Percentiles rank a stretch among this genome's conserved stretches.
phyloP scores from a whole-genome alignment of 2,329 filamentous ascomycete genomes.

The Alternaria novae-zelandiae region DNA sequence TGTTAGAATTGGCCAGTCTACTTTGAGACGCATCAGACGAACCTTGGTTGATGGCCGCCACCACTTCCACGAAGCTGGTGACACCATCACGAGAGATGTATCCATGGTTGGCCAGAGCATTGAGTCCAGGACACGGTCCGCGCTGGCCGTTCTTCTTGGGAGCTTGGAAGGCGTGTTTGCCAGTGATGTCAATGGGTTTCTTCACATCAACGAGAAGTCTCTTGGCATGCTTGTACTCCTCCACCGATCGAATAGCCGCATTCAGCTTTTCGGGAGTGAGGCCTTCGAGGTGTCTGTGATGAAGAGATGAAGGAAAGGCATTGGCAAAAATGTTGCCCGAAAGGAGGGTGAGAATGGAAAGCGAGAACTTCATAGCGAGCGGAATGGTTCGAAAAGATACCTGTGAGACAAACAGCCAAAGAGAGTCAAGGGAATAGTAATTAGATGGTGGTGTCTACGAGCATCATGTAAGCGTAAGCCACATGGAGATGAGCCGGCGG shows the following conservation, averaged over 20 bases:
- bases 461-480: neutral
- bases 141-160: conserved; percentile 50
- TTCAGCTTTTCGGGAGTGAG: conserved; percentile 18
- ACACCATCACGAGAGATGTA: conserved; percentile 43
- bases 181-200: conserved; percentile 34
- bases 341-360: conserved; percentile 15
- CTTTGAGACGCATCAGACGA: conserved; percentile 19
- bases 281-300: conserved; percentile 3
- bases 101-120: conserved; percentile 51
- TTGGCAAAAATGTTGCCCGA: conserved; percentile 7
- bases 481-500: neutral
- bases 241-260: conserved; percentile 15
- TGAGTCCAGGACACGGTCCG: conserved; percentile 52
- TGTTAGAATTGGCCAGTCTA: neutral
- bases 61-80: conserved; percentile 50
- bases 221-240: conserved; percentile 19
- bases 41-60: conserved; percentile 52
- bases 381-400: neutral
- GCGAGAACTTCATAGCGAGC: conserved; percentile 23
- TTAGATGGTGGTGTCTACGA: neutral
- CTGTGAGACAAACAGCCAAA: neutral
- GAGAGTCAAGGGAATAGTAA: neutral
- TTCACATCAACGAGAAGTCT: conserved; percentile 24
- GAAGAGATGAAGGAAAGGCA: conserved; percentile 22
- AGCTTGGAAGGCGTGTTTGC: conserved; percentile 38